Evolutionary conservation across 2,329 filamentous ascomycete genomes (phyloP).

Genomic region (Zasmidium citrigriseum): DNA sequence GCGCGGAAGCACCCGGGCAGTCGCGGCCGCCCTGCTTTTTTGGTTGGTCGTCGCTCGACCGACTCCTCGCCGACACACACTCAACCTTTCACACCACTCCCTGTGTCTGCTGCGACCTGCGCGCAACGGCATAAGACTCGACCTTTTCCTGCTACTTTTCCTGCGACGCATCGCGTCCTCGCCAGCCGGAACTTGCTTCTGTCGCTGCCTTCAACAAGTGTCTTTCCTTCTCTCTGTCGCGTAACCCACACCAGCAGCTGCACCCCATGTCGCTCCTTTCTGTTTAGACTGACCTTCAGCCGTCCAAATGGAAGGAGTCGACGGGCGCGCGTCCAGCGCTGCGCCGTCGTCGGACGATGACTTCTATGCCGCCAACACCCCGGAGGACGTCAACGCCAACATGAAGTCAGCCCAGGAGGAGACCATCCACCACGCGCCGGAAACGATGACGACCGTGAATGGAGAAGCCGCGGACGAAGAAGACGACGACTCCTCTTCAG

Average conservation of each 20-base stretch:
- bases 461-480: constrained; percentile 4
- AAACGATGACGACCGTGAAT: background rate
- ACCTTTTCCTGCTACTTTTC: background rate
- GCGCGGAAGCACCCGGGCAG: background rate
- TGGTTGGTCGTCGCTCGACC: background rate
- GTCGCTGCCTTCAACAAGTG: constrained; percentile 14
- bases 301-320: constrained; percentile 11
- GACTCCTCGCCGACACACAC: background rate
- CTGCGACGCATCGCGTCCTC: background rate
- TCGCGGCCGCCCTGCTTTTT: background rate
- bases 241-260: background rate
- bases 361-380: constrained; percentile 13
- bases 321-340: constrained; percentile 18
- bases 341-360: constrained; percentile 17
- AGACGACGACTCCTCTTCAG: constrained; percentile 26
- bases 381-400: background rate
- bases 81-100: background rate
- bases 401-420: background rate
- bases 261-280: constrained; percentile 5
- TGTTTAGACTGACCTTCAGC: constrained; percentile 5
- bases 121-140: background rate
- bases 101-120: background rate
- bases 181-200: constrained; percentile 4
- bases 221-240: constrained; percentile 13
- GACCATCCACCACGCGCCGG: background rate